Evolutionary conservation across 1,284 basidiomycete species (phyloP), one percentile per base, ranked within the genome.

Genomic region (Omphalotus olearius): DNA sequence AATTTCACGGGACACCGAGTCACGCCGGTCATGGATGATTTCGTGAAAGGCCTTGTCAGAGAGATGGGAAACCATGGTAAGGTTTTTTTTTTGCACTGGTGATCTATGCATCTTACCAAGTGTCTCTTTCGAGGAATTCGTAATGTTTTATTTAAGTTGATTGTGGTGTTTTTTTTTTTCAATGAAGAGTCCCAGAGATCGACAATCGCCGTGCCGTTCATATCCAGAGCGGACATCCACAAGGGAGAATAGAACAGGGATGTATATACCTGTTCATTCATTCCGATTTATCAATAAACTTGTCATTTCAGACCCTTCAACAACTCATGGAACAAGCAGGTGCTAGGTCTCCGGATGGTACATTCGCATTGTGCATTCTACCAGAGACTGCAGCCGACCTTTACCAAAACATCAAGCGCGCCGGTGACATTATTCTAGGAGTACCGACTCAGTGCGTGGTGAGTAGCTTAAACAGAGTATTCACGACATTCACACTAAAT

Each of bases 361-460:
- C 42, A 18, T 43, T 50, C 7, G 41, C 43, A n/a, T 14, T 47
- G 10, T 40, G 40, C 20, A n/a, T 50, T 36, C 48, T 50, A n/a
- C 48, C 64, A 1, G 68, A 69, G 7, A 62, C 59, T 18, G 69
- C 67, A 6, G 59, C 61, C 17, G 60, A 62, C 1, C 52, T 67
- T 6, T 65, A 68, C 44, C 58, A 56, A 2, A 57, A 56, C 5
- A 63, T 71, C 4, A 73, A 73, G 47, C 56, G 66, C 11, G 70
- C 62, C 45, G 70, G 71, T 3, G 70, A 73, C 52, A 61, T 69
- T 18, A 54, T 47, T 0, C 42, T 47, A 6, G 71, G 70, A 10
- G 57, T 66, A 1, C 54, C 62, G 0, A 71, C 70, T 2, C 71
- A 72, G 44, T 71, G 70, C 55, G 61, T 72, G 2, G 69, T 71